Base-by-base conservation (phyloP, 192 early-diverging fungal genomes). In the Entophlyctis helioformis region DNA sequence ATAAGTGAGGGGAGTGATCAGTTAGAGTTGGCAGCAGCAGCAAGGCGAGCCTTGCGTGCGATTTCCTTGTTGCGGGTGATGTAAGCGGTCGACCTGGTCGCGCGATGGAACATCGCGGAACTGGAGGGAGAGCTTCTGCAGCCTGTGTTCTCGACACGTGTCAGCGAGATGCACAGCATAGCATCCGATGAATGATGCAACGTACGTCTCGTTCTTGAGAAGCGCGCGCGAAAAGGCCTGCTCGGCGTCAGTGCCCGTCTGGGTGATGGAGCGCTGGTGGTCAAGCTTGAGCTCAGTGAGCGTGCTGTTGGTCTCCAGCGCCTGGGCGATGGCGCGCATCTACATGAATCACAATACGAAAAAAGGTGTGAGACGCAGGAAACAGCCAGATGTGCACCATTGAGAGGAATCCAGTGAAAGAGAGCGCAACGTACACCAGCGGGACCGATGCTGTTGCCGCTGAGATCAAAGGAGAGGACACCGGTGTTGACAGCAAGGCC, bases 201-300 rank as follows among this genome's bases (percentile, higher is more conserved):
- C 31, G 54, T 52, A 54, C 27, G 39, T 56, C 37, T 49, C 49
- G 62, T 74, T 74, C 47, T 64, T 74, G 16, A n/a, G 20, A 21
- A 74, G 24, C 15, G 71, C 50, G 20, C 39, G 40, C 10, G 67
- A 57, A 43, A 74, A 61, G 0, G 50, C 46, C 47, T 71, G 61
- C 43, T 74, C 71, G 9, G 71, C 71, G 32, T 74, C 71, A 31
- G 54, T 71, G 29, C 71, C 71, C n/a, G 57, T 38, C n/a, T n/a
- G n/a, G n/a, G n/a, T n/a, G 8, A 58, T 52, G 15, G 41, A 23
- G 13, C 57, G 54, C 50, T 74, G 71, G 39, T 70, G 50, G 13
- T 24, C 39, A 23, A 74, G 48, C 19, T 51, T 44, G 26, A 74
- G 40, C 25, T 74, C 65, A 48, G 44, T 34, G 19, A 74, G 43